Conservation (phyloP, 176 grass and related monocot genomes). For the Dactylis glomerata region DNA sequence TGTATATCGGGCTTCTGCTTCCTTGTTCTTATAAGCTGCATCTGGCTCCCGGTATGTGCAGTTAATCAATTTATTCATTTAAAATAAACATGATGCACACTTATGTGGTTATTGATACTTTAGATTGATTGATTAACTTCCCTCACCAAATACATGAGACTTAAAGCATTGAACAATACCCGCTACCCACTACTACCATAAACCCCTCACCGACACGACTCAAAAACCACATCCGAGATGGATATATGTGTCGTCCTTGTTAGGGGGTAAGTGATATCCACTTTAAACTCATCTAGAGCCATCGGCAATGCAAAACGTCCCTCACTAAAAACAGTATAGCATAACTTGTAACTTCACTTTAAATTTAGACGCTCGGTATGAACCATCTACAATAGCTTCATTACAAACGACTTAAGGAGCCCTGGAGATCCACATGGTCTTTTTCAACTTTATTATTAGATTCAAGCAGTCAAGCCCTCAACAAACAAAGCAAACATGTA, state of each 20-base stretch:
- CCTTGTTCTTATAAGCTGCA: constrained; percentile 54
- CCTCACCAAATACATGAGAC: not conserved
- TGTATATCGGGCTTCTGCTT: constrained; percentile 45
- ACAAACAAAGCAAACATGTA: too few species aligned
- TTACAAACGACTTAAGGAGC: too few species aligned
- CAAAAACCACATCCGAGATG: not conserved
- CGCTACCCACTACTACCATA: not conserved
- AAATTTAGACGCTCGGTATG: too few species aligned
- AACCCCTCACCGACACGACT: not conserved
- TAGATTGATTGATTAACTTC: not conserved
- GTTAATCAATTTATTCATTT: not conserved
- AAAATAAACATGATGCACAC: not conserved
- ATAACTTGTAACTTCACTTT: too few species aligned
- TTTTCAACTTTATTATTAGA: too few species aligned
- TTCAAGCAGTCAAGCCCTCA: too few species aligned
- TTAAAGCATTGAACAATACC: not conserved
- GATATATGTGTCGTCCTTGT: not conserved
- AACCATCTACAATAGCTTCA: too few species aligned
- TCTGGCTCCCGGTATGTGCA: constrained; percentile 71
- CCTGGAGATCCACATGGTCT: too few species aligned
- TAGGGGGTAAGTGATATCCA: not conserved
- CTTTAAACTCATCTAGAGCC: not conserved
- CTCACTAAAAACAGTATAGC: too few species aligned
- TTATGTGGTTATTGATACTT: not conserved
- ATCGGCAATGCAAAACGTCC: not conserved